Percentiles rank a stretch among this genome's conserved stretches.
These are phyloP conservation scores for Pichia deserticola DNA, from an alignment of 805 yeast species.

Conservation along the genomic window DNA sequence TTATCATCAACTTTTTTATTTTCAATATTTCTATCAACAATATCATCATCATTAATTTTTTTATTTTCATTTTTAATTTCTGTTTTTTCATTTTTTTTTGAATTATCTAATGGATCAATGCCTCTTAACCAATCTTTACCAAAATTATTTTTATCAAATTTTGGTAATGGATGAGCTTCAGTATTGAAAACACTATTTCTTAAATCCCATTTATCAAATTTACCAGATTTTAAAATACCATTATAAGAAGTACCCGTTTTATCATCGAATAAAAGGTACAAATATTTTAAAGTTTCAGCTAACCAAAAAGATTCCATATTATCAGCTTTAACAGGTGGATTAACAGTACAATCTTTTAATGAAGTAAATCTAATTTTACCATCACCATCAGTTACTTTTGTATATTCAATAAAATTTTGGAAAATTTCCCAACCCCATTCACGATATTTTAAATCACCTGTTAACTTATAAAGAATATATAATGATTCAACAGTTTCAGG, in stretches of 20 bases:
- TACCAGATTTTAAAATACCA: conserved; percentile 23
- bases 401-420: conserved; percentile 54
- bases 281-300: conserved; percentile 85
- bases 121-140: conserved; percentile 55
- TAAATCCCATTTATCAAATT: conserved; percentile 51
- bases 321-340: conserved; percentile 49
- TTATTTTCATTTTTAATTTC: not conserved
- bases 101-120: not conserved
- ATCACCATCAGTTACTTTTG: conserved; percentile 39
- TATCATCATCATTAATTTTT: not conserved
- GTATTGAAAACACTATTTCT: conserved; percentile 75
- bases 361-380: conserved; percentile 43
- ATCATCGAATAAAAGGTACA: conserved; percentile 72
- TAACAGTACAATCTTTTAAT: conserved; percentile 56
- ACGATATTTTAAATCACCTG: conserved; percentile 74
- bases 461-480: conserved; percentile 69
- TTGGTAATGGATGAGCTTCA: conserved; percentile 92
- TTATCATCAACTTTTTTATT: not conserved
- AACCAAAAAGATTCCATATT: conserved; percentile 92
- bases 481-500: conserved; percentile 92
- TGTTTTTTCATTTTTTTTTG: not conserved
- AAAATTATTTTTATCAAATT: conserved; percentile 44
- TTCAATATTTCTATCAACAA: not conserved
- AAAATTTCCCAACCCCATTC: conserved; percentile 88
- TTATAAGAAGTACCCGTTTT: conserved; percentile 8